These are phyloP conservation scores for Magnolia sinica DNA, from an alignment of 164 flowering plant species.

Conservation along the genomic window DNA sequence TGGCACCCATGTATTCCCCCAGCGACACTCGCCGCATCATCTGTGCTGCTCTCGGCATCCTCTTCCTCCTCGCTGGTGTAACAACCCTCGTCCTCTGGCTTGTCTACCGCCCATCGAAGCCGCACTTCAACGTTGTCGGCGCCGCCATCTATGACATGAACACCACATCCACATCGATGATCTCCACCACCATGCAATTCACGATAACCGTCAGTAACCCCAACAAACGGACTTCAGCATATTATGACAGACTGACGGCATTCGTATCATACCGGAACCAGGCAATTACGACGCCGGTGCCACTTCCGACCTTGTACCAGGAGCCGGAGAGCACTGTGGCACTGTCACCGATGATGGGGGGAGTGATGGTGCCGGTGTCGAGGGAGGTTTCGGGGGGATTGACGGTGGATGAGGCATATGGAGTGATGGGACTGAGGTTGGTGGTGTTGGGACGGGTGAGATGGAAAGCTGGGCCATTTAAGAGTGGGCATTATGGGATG, in stretches of 20 bases:
- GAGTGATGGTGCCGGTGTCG: constrained; percentile 46
- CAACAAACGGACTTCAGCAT: constrained; percentile 51
- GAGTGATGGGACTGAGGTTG: constrained; percentile 60
- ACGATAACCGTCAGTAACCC: constrained; percentile 68
- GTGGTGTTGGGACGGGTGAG: constrained; percentile 61
- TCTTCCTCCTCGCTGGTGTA: constrained; percentile 57
- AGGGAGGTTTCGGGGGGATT: constrained; percentile 54
- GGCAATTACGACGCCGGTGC: constrained; percentile 51
- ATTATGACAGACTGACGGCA: constrained; percentile 56
- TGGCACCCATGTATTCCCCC: background rate
- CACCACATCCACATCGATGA: constrained; percentile 40
- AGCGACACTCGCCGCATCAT: constrained; percentile 16
- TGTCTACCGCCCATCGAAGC: constrained; percentile 66
- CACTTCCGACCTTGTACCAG: constrained; percentile 58
- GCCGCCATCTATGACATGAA: constrained; percentile 65
- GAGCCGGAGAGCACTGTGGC: constrained; percentile 50
- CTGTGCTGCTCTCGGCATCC: constrained; percentile 26
- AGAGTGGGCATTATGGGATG: constrained; percentile 39
- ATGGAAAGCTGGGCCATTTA: constrained; percentile 60
- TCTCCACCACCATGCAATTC: constrained; percentile 72
- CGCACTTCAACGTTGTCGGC: constrained; percentile 56
- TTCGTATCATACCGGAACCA: constrained; percentile 54
- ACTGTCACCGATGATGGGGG: constrained; percentile 58
- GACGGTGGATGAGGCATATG: constrained; percentile 51
- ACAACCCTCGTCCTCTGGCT: constrained; percentile 57